Conservation (phyloP, 495 filamentous ascomycete genomes). For the Bombardia bombarda region DNA sequence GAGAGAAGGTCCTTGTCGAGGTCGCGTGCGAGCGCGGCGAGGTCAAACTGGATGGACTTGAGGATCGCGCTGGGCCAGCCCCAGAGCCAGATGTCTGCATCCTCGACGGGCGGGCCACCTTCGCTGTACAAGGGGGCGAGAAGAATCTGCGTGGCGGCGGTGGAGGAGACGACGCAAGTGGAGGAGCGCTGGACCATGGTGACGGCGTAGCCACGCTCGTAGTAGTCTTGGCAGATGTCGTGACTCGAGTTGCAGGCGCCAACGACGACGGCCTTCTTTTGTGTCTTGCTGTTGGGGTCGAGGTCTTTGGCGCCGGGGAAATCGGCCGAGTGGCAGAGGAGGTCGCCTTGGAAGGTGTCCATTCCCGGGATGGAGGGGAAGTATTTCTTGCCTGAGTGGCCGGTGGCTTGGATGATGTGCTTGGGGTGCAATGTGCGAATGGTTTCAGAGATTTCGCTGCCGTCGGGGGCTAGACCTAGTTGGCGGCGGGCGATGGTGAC, state of each 20-base stretch:
- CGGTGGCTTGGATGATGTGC: slow-evolving; percentile 65
- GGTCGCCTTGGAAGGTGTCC: slow-evolving; percentile 49
- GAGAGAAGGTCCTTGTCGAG: slow-evolving; percentile 48
- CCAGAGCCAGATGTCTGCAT: slow-evolving; percentile 53
- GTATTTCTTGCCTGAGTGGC: slow-evolving; percentile 63
- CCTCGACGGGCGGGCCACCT: slow-evolving; percentile 49
- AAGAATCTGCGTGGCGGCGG: slow-evolving; percentile 36
- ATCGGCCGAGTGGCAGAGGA: slow-evolving; percentile 63
- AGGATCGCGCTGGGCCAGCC: slow-evolving; percentile 49
- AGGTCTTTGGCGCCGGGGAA: slow-evolving; percentile 48
- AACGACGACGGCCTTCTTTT: slow-evolving; percentile 66
- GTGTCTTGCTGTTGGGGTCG: slow-evolving; percentile 15
- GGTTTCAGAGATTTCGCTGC: neutral
- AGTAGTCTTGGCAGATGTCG: slow-evolving; percentile 78
- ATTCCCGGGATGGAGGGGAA: slow-evolving; percentile 56
- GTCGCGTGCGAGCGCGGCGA: slow-evolving; percentile 38
- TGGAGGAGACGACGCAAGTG: slow-evolving; percentile 59
- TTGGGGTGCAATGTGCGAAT: slow-evolving; percentile 53
- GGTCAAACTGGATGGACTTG: slow-evolving; percentile 46
- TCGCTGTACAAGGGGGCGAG: slow-evolving; percentile 58
- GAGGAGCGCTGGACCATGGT: slow-evolving; percentile 74
- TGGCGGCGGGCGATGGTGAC: slow-evolving; percentile 44
- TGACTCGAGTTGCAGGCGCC: slow-evolving; percentile 76
- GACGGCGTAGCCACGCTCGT: slow-evolving; percentile 75
- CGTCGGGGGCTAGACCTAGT: slow-evolving; percentile 34